These are phyloP conservation scores for Cornus florida DNA, from an alignment of 148 eudicot genomes.

Conservation along the genomic window DNA sequence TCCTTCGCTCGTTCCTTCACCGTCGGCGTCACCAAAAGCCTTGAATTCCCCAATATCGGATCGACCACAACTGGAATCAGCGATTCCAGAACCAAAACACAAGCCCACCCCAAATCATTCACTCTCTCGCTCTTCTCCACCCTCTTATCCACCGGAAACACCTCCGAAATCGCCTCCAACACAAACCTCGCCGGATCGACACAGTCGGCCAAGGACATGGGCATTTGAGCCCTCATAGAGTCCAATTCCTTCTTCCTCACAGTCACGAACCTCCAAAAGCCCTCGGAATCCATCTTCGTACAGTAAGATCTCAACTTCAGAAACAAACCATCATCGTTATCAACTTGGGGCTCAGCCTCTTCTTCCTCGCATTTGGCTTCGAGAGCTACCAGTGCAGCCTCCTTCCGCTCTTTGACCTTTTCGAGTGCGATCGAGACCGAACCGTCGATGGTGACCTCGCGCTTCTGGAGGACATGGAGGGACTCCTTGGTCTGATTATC, in stretches of 20 bases:
- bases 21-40: constrained; percentile 80
- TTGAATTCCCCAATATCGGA: constrained; percentile 72
- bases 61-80: constrained; percentile 78
- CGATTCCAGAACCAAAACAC: constrained; percentile 78
- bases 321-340: constrained; percentile 57
- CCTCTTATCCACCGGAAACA: constrained; percentile 83
- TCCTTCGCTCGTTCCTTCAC: constrained; percentile 64
- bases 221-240: constrained; percentile 48
- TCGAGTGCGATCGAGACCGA: constrained; percentile 55
- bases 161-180: constrained; percentile 84
- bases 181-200: constrained; percentile 86
- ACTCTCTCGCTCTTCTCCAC: constrained; percentile 42
- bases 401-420: constrained; percentile 44
- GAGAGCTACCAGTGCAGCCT: constrained; percentile 27
- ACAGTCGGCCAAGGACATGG: constrained; percentile 56
- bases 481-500: constrained; percentile 58
- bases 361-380: constrained; percentile 1
- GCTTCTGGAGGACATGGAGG: constrained; percentile 50
- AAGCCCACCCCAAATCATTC: constrained; percentile 95
- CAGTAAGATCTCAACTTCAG: constrained; percentile 52
- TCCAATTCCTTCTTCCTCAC: constrained; percentile 81
- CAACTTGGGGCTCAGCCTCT: constrained; percentile 42
- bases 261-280: constrained; percentile 71
- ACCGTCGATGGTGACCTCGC: constrained; percentile 63
- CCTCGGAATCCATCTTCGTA: constrained; percentile 55